Base-by-base conservation (phyloP, 2,329 filamentous ascomycete species). In the Paramyrothecium sp. region DNA sequence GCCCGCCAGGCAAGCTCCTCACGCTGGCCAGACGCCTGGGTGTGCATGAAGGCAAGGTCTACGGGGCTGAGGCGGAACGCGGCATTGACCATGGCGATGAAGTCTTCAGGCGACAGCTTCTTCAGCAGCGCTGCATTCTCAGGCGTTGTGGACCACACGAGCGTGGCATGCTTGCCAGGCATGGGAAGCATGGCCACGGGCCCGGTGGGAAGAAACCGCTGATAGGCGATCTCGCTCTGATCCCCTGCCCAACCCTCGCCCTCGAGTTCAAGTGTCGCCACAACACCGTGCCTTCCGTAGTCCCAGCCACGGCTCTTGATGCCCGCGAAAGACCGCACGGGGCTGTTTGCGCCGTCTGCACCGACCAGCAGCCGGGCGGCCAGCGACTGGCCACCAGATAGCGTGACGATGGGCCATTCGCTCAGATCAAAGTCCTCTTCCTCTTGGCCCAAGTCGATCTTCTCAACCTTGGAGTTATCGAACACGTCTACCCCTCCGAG, bases 141-240 rank as follows among this genome's bases (percentile, higher is more conserved):
- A 0, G 92, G 89, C 0, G 91, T 95, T 1, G 93, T 98, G 7
- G 92, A 96, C 95, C 95, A 99, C 19, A 99, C 95, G 4, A 99
- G 80, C 1, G 92, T 93, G 4, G 93, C 89, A 70, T 86, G 84
- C 61, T 90, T 89, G 20, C 90, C 90, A 0, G 95, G 95, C 10
- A 99, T 79, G 1, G 95, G 95, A 2, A 99, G 85, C 76, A 98
- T 87, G 19, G 95, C 95, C 54, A 98, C 86, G 0, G 95, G 95
- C 0, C 95, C 95, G 0, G 91, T 91, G 3, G 95, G 95, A 16
- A 99, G 80, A 77, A 99, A 99, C 55, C 95, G 87, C 75, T 99
- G 95, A 72, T 97, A 99, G 23, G 95, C 95, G 52, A 89, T 92
- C 70, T 90, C 92, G 66, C 69, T 77, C 52, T 78, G 75, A 17